phyloP scores from a whole-genome alignment of 129 eudicot species.

The Sambucus nigra region DNA sequence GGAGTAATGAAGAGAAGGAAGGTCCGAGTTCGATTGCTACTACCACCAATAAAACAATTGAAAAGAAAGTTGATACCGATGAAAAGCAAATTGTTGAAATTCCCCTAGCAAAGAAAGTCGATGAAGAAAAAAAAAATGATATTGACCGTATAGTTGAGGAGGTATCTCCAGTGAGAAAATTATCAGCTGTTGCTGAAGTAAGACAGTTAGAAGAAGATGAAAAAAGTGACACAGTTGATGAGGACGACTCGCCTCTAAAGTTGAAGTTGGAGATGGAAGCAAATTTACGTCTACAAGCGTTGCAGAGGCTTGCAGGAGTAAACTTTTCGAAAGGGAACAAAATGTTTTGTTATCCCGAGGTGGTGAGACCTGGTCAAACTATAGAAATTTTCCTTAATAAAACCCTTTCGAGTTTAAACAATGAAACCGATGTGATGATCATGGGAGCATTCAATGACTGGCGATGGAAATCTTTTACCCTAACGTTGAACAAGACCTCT shows the following conservation, averaged over 20 bases:
- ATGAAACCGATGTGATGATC: slow-evolving; percentile 57
- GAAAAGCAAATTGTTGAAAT: slow-evolving; percentile 16
- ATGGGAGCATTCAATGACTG: slow-evolving; percentile 96
- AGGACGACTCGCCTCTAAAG: slow-evolving; percentile 28
- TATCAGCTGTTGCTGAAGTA: slow-evolving; percentile 14
- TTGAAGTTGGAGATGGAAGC: slow-evolving; percentile 65
- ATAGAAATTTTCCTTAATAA: slow-evolving; percentile 73
- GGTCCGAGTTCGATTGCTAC: slow-evolving; percentile 23
- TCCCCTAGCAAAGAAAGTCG: slow-evolving; percentile 14
- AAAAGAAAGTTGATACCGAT: slow-evolving; percentile 24
- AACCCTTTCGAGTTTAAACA: slow-evolving; percentile 55
- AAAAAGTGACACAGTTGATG: slow-evolving; percentile 12
- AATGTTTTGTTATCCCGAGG: slow-evolving; percentile 62
- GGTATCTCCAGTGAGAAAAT: slow-evolving; percentile 9
- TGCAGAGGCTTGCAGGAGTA: slow-evolving; percentile 58
- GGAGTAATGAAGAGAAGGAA: slow-evolving; percentile 42
- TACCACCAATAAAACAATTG: slow-evolving; percentile 26
- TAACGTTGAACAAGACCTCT: slow-evolving; percentile 48
- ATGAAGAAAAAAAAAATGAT: slow-evolving; percentile 20
- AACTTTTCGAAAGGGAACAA: slow-evolving; percentile 52
- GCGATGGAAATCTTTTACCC: slow-evolving; percentile 81
- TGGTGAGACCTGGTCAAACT: slow-evolving; percentile 57
- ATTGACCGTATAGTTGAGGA: slow-evolving; percentile 15
- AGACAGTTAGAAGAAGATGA: slow-evolving; percentile 33
- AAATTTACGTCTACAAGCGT: slow-evolving; percentile 39